Evolutionary conservation across 805 yeast species (phyloP), one percentile per base, ranked within the genome.

Genomic region (Alloascoidea hylecoeti): DNA sequence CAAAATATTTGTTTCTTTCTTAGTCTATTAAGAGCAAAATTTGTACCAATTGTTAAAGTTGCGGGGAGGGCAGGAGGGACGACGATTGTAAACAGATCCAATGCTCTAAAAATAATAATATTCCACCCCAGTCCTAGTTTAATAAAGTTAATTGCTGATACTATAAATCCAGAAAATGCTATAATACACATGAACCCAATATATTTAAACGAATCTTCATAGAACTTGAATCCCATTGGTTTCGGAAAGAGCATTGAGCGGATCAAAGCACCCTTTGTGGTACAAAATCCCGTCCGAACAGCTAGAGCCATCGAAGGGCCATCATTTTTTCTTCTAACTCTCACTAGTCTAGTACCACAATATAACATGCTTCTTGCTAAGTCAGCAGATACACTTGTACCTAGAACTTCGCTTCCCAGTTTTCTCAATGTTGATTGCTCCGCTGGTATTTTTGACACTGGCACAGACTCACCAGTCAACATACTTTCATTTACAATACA

Each of bases 61-160:
- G 98, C 98, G 0, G 99, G 99, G 35, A 92, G 66, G 0, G 98
- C 98, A 1, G 99, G 99, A 1, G 99, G 99, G 1, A 92, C 96
- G 4, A 92, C 98, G 53, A 92, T 86, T 0, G 99, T 92, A 39
- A 92, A 79, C 38, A 92, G 72, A 59, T 92, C 99, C 39, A 92
- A 63, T 0, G 97, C 97, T 47, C 99, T 70, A 40, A 92, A 61
- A 4, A 88, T 66, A 64, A 92, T 89, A 28, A 79, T 58, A 35
- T 65, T 65, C 43, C 70, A 69, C 3, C 79, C 75, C 30, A 92
- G 56, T 0, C 94, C 92, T 43, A 92, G 58, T 47, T 72, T 64
- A 42, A 89, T 68, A 55, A 92, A 92, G 51, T 85, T 83, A 44
- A 78, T 63, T 2, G 95, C 83, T 33, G 95, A 84, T 43, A 82